These are phyloP conservation scores for Monascus ruber DNA, from an alignment of 2,329 filamentous ascomycete genomes.

Conservation along the genomic window DNA sequence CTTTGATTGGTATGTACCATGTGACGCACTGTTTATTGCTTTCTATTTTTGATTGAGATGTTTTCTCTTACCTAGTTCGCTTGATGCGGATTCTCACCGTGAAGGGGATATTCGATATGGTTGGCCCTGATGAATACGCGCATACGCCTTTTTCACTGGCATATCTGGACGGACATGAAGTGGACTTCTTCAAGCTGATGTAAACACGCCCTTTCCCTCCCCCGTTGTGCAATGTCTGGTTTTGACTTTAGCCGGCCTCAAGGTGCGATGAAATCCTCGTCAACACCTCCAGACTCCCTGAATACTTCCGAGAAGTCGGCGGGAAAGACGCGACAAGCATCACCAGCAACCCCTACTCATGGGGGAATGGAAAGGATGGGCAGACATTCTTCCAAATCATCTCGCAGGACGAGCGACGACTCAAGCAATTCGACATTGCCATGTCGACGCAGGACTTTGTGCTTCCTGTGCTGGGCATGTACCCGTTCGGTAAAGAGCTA, in stretches of 20 bases:
- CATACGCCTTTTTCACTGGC: constrained; percentile 18
- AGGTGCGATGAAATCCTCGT: constrained; percentile 12
- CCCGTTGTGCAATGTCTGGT: neutral
- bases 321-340: constrained; percentile 4
- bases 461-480: constrained; percentile 11
- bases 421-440: constrained; percentile 13
- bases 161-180: constrained; percentile 14
- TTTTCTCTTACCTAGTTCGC: constrained; percentile 6
- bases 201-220: constrained; percentile 1
- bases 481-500: constrained; percentile 7
- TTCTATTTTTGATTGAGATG: neutral
- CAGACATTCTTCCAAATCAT: constrained; percentile 15
- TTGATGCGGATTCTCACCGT: constrained; percentile 18
- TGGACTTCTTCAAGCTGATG: constrained; percentile 17
- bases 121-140: constrained; percentile 14
- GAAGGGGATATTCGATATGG: constrained; percentile 16
- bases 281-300: constrained; percentile 10
- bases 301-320: constrained; percentile 10
- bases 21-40: too few species aligned
- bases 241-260: neutral
- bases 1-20: constrained; percentile 10
- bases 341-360: constrained; percentile 11
- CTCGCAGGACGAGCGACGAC: constrained; percentile 9
- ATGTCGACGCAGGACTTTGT: constrained; percentile 7
- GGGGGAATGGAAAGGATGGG: constrained; percentile 10